A percentile compares a stretch with the other conserved stretches of the same genome.
Evolutionary conservation across 441 rosid genomes (phyloP).

Genomic region (Populus tomentosa): DNA sequence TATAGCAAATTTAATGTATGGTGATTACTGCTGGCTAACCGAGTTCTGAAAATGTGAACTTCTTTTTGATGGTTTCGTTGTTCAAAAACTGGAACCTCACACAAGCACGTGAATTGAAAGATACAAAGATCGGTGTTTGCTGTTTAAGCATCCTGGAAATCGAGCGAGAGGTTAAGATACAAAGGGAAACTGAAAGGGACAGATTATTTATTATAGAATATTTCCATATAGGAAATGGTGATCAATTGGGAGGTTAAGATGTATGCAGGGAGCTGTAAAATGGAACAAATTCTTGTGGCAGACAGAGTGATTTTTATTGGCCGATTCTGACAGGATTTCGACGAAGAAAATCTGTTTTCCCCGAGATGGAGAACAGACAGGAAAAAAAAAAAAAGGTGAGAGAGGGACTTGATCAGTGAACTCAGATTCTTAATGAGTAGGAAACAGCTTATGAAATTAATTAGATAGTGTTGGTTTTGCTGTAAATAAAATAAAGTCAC

Average conservation of each 20-base stretch:
- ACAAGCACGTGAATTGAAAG: background rate
- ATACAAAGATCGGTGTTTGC: background rate
- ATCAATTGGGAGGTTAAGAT: background rate
- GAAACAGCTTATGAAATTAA: background rate
- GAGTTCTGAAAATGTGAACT: background rate
- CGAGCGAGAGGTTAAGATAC: background rate
- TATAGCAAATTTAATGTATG: background rate
- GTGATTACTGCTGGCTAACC: background rate
- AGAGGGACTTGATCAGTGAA: background rate
- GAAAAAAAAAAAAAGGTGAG: background rate
- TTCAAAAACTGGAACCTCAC: background rate
- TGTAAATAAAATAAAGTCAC: too few species aligned
- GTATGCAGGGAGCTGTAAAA: background rate
- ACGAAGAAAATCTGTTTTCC: background rate
- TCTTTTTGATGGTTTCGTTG: background rate
- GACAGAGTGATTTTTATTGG: background rate
- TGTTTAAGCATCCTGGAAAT: background rate
- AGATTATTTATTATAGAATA: background rate
- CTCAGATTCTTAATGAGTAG: background rate
- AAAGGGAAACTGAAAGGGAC: background rate
- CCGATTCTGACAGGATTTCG: background rate
- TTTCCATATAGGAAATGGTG: background rate
- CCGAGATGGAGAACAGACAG: background rate
- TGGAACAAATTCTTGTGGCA: constrained; percentile 11
- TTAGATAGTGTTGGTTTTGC: too few species aligned